These are phyloP conservation scores for Camelina neglecta DNA, from an alignment of 345 rosid species.

Conservation along the genomic window DNA sequence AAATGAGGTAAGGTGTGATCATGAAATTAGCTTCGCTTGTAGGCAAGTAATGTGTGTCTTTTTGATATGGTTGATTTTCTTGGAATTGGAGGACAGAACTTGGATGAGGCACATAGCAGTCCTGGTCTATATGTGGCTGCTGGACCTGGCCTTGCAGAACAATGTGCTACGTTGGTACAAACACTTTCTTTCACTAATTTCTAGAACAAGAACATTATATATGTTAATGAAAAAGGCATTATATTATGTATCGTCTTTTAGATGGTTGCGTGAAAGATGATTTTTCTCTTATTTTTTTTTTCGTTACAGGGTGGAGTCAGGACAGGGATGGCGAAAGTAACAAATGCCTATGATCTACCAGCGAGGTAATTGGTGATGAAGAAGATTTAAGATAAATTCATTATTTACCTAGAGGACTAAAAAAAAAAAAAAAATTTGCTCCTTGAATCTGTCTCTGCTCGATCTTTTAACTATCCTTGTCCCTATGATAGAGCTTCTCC, in stretches of 20 bases:
- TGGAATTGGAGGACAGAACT: constrained; percentile 60
- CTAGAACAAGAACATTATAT: neutral
- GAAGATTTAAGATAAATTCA: constrained; percentile 17
- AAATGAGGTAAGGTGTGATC: constrained; percentile 71
- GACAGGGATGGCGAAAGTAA: constrained; percentile 97
- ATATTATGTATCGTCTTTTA: neutral
- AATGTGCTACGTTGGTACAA: constrained; percentile 80
- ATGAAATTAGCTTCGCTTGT: neutral
- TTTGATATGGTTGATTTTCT: constrained; percentile 22
- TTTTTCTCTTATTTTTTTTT: constrained; percentile 24
- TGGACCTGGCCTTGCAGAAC: constrained; percentile 97
- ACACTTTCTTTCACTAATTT: constrained; percentile 7
- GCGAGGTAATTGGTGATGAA: constrained; percentile 63
- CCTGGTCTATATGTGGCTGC: constrained; percentile 96
- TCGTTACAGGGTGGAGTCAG: constrained; percentile 90
- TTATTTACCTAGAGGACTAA: neutral
- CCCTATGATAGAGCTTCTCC: constrained; percentile 18
- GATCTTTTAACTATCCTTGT: neutral
- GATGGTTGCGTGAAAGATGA: neutral
- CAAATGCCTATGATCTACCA: constrained; percentile 95
- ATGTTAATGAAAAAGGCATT: neutral
- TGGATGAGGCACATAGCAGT: constrained; percentile 91
- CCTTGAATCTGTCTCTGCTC: constrained; percentile 6
- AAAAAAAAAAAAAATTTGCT: neutral
- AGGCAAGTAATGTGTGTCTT: neutral